phyloP scores from a whole-genome alignment of 1,284 basidiomycete species.

The Polyporus tsugae region DNA sequence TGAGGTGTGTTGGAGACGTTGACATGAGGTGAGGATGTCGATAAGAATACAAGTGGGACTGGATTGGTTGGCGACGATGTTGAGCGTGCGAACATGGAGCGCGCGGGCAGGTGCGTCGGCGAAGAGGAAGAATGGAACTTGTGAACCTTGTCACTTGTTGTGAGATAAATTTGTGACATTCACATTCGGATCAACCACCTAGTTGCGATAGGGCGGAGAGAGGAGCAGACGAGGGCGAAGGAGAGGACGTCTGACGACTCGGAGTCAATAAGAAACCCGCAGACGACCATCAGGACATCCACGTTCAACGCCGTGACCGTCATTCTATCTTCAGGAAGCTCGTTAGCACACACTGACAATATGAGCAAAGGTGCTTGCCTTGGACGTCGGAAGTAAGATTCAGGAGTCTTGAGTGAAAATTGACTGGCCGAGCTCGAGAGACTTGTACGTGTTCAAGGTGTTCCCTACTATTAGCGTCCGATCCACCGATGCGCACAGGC shows the following conservation, averaged over 20 bases:
- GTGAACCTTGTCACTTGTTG: rapidly evolving
- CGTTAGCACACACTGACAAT: no score
- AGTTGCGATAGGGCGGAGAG: neutral
- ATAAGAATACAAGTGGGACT: neutral
- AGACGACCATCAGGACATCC: neutral
- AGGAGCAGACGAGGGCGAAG: neutral
- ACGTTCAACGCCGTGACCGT: no score
- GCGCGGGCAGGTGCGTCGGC: neutral
- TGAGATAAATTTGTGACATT: neutral
- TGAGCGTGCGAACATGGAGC: neutral
- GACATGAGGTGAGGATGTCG: neutral
- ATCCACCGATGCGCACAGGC: no score
- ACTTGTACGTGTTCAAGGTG: no score
- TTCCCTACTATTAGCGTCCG: no score
- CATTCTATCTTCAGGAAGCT: no score
- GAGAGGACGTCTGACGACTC: neutral
- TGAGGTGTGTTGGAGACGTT: no score
- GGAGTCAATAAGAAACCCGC: neutral
- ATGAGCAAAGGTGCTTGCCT: no score
- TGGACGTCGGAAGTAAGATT: no score
- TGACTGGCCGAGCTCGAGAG: no score
- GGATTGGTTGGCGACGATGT: neutral
- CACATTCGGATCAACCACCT: neutral
- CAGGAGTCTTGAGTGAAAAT: no score
- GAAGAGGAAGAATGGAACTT: neutral